These are phyloP conservation scores for Pseudodiploospora longispora DNA, from an alignment of 2,329 filamentous ascomycete species.

Conservation along the genomic window DNA sequence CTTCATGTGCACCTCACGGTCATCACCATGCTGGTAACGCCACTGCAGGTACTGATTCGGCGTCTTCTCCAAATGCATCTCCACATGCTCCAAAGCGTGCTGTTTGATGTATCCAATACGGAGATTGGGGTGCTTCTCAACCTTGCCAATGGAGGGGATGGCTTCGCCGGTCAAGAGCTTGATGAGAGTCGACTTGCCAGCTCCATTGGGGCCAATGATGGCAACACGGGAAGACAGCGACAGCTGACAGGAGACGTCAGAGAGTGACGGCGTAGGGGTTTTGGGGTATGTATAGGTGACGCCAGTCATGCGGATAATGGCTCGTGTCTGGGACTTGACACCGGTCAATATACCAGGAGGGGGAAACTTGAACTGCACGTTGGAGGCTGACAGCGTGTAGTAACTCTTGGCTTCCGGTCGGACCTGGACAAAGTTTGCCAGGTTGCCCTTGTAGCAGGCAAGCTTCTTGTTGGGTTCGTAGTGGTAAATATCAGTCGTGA, in stretches of 20 bases:
- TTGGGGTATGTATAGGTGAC: slow-evolving; percentile 93
- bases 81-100: slow-evolving; percentile 96
- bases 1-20: slow-evolving; percentile 95
- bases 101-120: slow-evolving; percentile 99
- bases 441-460: slow-evolving; percentile 73
- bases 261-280: slow-evolving; percentile 75
- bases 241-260: slow-evolving; percentile 80
- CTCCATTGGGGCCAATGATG: slow-evolving; percentile 95
- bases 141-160: slow-evolving; percentile 73
- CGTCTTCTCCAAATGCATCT: slow-evolving; percentile 99
- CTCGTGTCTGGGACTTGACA: slow-evolving; percentile 89
- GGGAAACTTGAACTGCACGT: slow-evolving; percentile 96
- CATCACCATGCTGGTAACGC: slow-evolving; percentile 95
- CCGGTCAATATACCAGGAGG: slow-evolving; percentile 88
- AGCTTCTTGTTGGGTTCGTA: slow-evolving; percentile 96
- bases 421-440: slow-evolving; percentile 75
- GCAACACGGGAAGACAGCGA: slow-evolving; percentile 86
- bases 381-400: slow-evolving; percentile 84
- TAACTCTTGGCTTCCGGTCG: slow-evolving; percentile 96
- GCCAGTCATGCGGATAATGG: slow-evolving; percentile 91
- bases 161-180: slow-evolving; percentile 92
- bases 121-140: slow-evolving; percentile 97
- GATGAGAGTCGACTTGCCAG: slow-evolving; percentile 96
- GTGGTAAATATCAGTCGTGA: slow-evolving; percentile 98
- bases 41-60: slow-evolving; percentile 98